Base-by-base conservation (phyloP, 1,139 yeast genomes). In the Candida sanyaensis region DNA sequence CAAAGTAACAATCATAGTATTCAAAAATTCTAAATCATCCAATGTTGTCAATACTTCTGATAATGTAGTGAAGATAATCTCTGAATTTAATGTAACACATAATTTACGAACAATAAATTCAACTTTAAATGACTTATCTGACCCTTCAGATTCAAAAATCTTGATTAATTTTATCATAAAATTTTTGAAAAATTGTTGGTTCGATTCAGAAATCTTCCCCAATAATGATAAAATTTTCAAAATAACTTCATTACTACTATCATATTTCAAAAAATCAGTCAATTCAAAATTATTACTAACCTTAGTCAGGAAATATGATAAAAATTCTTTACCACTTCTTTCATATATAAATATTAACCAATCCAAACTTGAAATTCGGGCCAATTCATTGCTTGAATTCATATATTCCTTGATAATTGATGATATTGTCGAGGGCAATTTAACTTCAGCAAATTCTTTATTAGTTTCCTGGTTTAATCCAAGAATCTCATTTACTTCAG, bases 291-390 rank as follows among this genome's bases (percentile, higher is more conserved):
- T 88, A 50, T 80, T 54, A 5, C 55, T 59, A 3, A 55, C 62
- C 32, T 24, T 32, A 12, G 27, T 29, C 13, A 60, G 60, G 11
- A 67, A 61, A 32, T 60, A 85, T 61, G 75, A 83, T 55, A 80
- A 75, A 58, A 82, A 80, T 58, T 80, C 77, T 27, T 78, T 69
- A 0, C 95, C 89, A 39, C 86, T 86, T 55, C 84, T 84, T 31
- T 83, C 78, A 60, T 92, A 95, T 41, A 95, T 74, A 77, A 90
- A 83, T 26, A 86, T 84, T 33, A 95, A 73, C 99, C 99, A 95
- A 55, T 92, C 97, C 41, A 95, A 71, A 17, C 96, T 88, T 0
- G 96, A 91, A 17, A 91, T 78, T 54, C 95, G 75, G 0, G 97
- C 88, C 32, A 86, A 82, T 54, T 90, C 96, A 56, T 89, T 86